Evolutionary conservation across 208 protist species (phyloP).

Genomic region (Leishmania tarentolae): DNA sequence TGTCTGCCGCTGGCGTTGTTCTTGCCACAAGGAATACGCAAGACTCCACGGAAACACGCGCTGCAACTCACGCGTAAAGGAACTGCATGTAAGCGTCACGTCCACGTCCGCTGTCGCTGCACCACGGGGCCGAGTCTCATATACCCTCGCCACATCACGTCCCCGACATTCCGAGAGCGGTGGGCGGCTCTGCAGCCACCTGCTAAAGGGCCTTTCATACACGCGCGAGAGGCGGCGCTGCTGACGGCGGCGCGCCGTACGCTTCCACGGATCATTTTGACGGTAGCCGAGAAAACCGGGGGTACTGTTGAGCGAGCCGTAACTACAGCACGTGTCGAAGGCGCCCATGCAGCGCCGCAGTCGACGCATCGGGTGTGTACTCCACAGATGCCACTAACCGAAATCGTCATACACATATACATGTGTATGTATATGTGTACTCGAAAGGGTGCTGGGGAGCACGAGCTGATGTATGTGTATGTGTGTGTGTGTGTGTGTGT

Average conservation of each 20-base stretch:
- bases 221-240: not conserved
- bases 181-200: not conserved
- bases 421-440: not conserved
- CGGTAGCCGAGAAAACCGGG: not conserved
- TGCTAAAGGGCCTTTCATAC: not conserved
- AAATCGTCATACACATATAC: too few species aligned
- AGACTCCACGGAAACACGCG: constrained; percentile 31
- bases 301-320: not conserved
- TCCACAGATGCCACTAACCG: too few species aligned
- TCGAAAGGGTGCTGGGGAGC: too few species aligned
- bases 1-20: too few species aligned
- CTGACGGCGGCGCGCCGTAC: not conserved
- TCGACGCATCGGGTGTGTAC: not conserved
- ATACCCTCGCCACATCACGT: not conserved
- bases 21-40: constrained; percentile 1
- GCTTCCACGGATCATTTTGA: not conserved
- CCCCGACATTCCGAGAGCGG: not conserved
- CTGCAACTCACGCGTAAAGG: constrained; percentile 15
- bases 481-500: not conserved
- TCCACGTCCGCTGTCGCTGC: not conserved
- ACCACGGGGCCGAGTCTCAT: too few species aligned
- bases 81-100: constrained; percentile 31
- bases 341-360: not conserved
- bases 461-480: not conserved
- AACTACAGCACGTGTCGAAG: not conserved